phyloP scores from a whole-genome alignment of 768 basidiomycete species.

The Paxillus involutus region DNA sequence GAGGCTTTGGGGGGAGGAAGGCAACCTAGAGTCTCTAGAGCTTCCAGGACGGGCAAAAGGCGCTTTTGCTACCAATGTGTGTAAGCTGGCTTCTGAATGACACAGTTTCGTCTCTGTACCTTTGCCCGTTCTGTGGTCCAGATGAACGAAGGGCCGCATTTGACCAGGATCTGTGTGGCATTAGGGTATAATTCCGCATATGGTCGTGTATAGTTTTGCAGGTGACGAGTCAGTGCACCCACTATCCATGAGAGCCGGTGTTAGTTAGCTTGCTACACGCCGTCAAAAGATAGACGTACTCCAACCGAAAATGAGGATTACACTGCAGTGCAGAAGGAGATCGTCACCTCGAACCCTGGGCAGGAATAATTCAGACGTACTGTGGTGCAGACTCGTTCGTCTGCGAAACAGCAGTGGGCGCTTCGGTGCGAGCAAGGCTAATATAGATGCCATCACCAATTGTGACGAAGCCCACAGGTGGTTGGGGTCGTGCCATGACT shows the following conservation, averaged over 20 bases:
- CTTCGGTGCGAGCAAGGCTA: neutral
- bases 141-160: slow-evolving; percentile 20
- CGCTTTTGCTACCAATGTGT: slow-evolving; percentile 9
- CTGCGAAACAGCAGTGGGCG: neutral
- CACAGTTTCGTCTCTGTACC: slow-evolving; percentile 4
- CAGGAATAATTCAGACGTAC: slow-evolving; percentile 8
- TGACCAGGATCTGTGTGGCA: slow-evolving; percentile 27
- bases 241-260: slow-evolving; percentile 6
- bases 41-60: slow-evolving; percentile 22
- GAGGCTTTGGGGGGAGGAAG: slow-evolving; percentile 4
- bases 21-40: slow-evolving; percentile 23
- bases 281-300: slow-evolving; percentile 11
- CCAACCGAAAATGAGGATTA: slow-evolving; percentile 32
- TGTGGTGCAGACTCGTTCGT: slow-evolving; percentile 13
- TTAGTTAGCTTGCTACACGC: neutral
- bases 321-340: slow-evolving; percentile 9
- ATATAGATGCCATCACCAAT: slow-evolving; percentile 17
- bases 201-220: slow-evolving; percentile 23
- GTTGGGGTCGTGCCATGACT: slow-evolving; percentile 11
- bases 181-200: slow-evolving; percentile 26
- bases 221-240: slow-evolving; percentile 26
- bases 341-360: neutral
- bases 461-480: slow-evolving; percentile 17
- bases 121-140: slow-evolving; percentile 10
- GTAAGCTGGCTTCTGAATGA: neutral